Base-by-base conservation (phyloP, 768 basidiomycete species). In the Rickenella mellea region DNA sequence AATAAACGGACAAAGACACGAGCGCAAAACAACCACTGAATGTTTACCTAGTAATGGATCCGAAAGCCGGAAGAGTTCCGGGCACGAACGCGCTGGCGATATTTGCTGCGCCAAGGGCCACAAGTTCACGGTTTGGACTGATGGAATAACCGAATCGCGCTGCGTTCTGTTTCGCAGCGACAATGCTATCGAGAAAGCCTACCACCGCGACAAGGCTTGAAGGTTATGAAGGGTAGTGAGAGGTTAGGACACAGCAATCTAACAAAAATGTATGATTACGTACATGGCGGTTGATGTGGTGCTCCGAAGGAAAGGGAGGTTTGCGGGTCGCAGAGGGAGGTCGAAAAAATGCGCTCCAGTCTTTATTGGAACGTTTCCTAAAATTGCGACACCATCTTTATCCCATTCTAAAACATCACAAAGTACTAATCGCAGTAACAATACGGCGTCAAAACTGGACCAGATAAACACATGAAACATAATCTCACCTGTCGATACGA, bases 141-240 rank as follows among this genome's bases (percentile, higher is more conserved):
- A 98, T 85, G 0, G 85, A 74, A 57, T 97, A 83, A 2, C 88
- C 85, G 54, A 83, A 97, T 10, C 81, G 80, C 3, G 78, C 74
- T 0, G 79, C 78, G 46, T 86, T 93, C 58, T 97, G 92, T 54
- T 98, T 96, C 2, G 94, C 94, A 0, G 92, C 87, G 2, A 92
- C 90, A 47, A 96, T 91, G 46, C 85, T 89, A 58, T 99, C 94
- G 46, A 99, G 66, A 58, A 93, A 96, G 1, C 96, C 96, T 17
- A 90, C 73, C 30, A 94, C 71, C 0, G 85, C 76, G 39, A 88
- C 82, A 40, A 91, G 57, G 25, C 84, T 87, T n/a, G n/a, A n/a
- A 50, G 15, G 25, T 15, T 31, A 29, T 15, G 15, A 32, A n/a
- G 19, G 41, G 8, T 2, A 44, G 15, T 40, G 29, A 22, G n/a